Base-by-base conservation (phyloP, 768 basidiomycete genomes). In the Hygrophorus russula region DNA sequence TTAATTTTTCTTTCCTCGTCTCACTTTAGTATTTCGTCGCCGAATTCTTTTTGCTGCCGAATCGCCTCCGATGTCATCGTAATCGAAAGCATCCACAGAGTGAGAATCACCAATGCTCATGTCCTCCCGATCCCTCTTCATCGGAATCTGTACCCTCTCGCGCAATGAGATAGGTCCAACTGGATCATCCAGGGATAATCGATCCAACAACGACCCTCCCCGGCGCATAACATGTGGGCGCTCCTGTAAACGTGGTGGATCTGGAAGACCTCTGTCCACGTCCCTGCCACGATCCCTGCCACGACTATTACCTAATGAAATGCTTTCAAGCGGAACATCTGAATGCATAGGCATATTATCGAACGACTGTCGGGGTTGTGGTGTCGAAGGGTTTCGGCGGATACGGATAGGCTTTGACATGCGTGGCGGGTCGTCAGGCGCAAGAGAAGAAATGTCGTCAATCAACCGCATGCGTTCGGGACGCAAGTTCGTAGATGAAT, bases 51-150 rank as follows among this genome's bases (percentile, higher is more conserved):
- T 66, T 20, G 47, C 24, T 15, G 49, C 41, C 32, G 59, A 58
- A 19, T 53, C 52, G n/a, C 46, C 51, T 9, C 51, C 56, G 38
- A 56, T 60, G 28, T 62, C 64, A 6, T 41, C 53, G 24, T 20
- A 28, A 27, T 63, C 64, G 37, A 58, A 57, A 2, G 51, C 41
- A 19, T 59, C 57, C 18, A 31, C 29, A 18, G 28, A 36, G 34
- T 39, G 1, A 45, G 42, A 9, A 36, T 42, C 55, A 14, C 19
- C 41, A 11, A 27, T 38, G 41, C 31, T 31, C 53, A 61, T 56
- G n/a, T 66, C 65, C 0, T 65, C 62, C 24, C 59, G 55, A 46
- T 64, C 65, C 46, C 68, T 54, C 50, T 70, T 70, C 24, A 63
- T 57, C 7, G 67, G 67, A 17, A 68, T 57, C 36, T 58, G 54